Conservation (phyloP, 2,329 filamentous ascomycete genomes). For the Ophiosphaerella narmari region DNA sequence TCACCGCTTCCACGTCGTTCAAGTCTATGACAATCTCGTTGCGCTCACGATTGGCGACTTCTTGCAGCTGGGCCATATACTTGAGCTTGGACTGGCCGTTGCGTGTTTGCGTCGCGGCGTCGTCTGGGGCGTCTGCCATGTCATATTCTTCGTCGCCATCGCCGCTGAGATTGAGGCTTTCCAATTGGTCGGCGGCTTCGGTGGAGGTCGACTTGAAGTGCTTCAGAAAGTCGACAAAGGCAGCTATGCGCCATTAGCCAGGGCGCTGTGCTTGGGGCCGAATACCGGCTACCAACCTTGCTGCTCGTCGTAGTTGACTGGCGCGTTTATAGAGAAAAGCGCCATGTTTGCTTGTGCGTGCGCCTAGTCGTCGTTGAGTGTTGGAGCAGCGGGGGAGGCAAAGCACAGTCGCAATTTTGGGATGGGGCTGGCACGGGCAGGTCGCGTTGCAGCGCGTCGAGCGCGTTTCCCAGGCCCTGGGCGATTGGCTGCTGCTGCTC, state of each 20-base stretch:
- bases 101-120: slow-evolving; percentile 55
- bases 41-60: slow-evolving; percentile 78
- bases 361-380: slow-evolving; percentile 5
- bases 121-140: slow-evolving; percentile 83
- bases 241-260: slow-evolving; percentile 59
- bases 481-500: slow-evolving; percentile 23
- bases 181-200: slow-evolving; percentile 78
- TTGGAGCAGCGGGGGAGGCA: slow-evolving; percentile 22
- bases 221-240: slow-evolving; percentile 85
- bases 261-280: slow-evolving; percentile 13
- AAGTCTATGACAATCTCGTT: slow-evolving; percentile 85
- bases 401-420: slow-evolving; percentile 27
- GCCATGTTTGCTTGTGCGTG: slow-evolving; percentile 65
- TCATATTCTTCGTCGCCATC: slow-evolving; percentile 90
- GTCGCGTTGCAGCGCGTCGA: slow-evolving; percentile 32
- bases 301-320: slow-evolving; percentile 87
- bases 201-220: slow-evolving; percentile 82
- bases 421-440: slow-evolving; percentile 17
- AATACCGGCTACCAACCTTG: slow-evolving; percentile 62
- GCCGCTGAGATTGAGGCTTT: slow-evolving; percentile 83
- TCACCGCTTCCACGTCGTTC: slow-evolving; percentile 79
- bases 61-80: slow-evolving; percentile 85
- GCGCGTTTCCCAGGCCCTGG: slow-evolving; percentile 19
- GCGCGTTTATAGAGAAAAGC: slow-evolving; percentile 76
- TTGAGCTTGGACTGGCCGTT: slow-evolving; percentile 68